Evolutionary conservation across 2,329 filamentous ascomycete genomes (phyloP).

Genomic region (Lasiodiplodia sp.): DNA sequence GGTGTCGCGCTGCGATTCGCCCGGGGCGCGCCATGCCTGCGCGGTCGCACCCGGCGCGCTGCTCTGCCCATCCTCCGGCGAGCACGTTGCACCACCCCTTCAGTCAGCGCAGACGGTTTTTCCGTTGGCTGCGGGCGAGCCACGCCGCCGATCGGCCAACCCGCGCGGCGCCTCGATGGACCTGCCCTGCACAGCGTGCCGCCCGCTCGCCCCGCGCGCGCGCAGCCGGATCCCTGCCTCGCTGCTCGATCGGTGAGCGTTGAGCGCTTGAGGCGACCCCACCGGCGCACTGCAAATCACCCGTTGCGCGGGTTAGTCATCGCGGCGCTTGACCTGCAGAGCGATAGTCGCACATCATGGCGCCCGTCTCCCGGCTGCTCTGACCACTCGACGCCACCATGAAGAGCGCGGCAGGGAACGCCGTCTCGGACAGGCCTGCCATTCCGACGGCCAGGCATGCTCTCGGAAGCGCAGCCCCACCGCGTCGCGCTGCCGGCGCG

Average conservation of each 20-base stretch:
- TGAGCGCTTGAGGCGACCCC: constrained; percentile 26
- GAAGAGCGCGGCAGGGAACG: constrained; percentile 27
- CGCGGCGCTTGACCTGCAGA: constrained; percentile 27
- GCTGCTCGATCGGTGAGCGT: constrained; percentile 27
- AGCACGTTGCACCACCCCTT: constrained; percentile 28
- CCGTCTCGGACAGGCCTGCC: constrained; percentile 26
- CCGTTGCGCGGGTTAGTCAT: constrained; percentile 30
- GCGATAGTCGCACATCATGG: constrained; percentile 29
- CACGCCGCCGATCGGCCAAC: constrained; percentile 26
- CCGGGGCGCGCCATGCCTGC: constrained; percentile 19
- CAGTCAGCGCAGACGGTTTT: constrained; percentile 28
- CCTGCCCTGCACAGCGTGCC: constrained; percentile 27
- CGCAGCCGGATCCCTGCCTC: constrained; percentile 24
- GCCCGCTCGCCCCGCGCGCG: constrained; percentile 25
- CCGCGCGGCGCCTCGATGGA: constrained; percentile 21
- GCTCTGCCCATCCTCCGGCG: constrained; percentile 26
- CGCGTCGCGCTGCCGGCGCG: constrained; percentile 22
- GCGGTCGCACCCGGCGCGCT: constrained; percentile 22
- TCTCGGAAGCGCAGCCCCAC: constrained; percentile 29
- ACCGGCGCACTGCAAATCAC: constrained; percentile 29
- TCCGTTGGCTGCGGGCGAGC: constrained; percentile 28
- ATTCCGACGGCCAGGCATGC: constrained; percentile 27
- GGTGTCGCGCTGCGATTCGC: constrained; percentile 27
- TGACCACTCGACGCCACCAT: constrained; percentile 27
- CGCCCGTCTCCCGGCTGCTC: constrained; percentile 30